phyloP scores from a whole-genome alignment of 495 filamentous ascomycete species.

The Bombardia bombarda region DNA sequence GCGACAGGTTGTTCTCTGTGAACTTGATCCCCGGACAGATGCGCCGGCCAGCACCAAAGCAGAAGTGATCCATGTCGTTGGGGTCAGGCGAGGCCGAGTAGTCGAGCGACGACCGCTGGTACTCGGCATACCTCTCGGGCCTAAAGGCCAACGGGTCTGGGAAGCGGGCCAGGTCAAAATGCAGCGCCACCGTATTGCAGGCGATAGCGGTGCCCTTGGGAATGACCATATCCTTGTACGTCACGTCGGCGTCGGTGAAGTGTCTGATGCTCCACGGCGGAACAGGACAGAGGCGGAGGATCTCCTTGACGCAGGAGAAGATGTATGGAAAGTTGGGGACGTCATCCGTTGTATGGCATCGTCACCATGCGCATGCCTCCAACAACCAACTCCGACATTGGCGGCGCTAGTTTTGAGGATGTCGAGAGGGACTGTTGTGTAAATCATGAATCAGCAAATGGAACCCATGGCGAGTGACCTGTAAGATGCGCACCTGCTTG shows the following conservation, averaged over 20 bases:
- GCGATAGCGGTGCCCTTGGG: slow-evolving; percentile 15
- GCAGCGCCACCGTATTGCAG: slow-evolving; percentile 9
- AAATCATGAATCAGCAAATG: too few species aligned
- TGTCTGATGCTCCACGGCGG: slow-evolving; percentile 35
- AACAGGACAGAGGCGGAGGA: slow-evolving; percentile 42
- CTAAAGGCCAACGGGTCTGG: slow-evolving; percentile 9
- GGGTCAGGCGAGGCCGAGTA: slow-evolving; percentile 10
- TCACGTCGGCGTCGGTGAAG: slow-evolving; percentile 33
- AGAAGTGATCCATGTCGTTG: slow-evolving; percentile 22
- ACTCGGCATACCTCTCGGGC: slow-evolving; percentile 9
- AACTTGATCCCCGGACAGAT: slow-evolving; percentile 28
- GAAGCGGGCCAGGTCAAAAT: slow-evolving; percentile 8
- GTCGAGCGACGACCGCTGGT: slow-evolving; percentile 10
- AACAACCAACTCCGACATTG: not conserved
- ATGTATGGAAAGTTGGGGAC: slow-evolving; percentile 35
- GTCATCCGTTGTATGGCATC: slow-evolving; percentile 9
- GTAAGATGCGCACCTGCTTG: not conserved
- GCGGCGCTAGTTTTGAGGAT: not conserved
- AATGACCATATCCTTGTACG: slow-evolving; percentile 29
- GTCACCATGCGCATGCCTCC: slow-evolving; percentile 1
- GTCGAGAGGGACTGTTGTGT: not conserved
- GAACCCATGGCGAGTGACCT: too few species aligned
- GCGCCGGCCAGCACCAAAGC: slow-evolving; percentile 24
- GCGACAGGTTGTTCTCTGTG: not conserved
- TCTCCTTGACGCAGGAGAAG: slow-evolving; percentile 35